Conservation (phyloP, 2,329 filamentous ascomycete species). For the Alternaria hordeiaustralica region DNA sequence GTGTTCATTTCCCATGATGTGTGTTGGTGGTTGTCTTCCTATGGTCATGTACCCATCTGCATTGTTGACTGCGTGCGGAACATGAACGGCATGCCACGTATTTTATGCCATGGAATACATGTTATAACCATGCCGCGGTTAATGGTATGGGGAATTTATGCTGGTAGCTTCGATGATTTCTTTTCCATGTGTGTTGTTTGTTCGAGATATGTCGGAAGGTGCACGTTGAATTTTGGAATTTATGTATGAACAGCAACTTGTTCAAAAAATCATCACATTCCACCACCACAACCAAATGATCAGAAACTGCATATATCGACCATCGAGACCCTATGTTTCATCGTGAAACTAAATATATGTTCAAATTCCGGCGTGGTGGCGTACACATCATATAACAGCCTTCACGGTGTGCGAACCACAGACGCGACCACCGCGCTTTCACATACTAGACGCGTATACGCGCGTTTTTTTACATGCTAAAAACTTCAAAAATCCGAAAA, state of each 20-base stretch:
- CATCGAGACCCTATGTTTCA: accelerated
- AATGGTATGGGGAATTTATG: neutral
- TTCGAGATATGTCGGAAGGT: neutral
- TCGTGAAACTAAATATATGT: accelerated
- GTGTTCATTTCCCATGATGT: neutral
- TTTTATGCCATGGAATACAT: neutral
- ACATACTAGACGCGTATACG: neutral
- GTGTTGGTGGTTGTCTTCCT: neutral
- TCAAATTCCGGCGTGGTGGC: neutral
- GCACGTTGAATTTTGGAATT: accelerated
- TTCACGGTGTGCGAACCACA: neutral
- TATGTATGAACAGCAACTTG: neutral
- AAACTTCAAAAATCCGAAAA: accelerated
- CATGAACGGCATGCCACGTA: neutral
- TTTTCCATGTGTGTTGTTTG: neutral
- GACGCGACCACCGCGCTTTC: neutral
- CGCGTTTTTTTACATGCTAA: neutral
- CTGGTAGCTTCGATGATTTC: neutral
- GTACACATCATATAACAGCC: neutral
- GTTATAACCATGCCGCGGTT: neutral
- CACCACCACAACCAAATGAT: neutral
- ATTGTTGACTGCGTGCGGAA: neutral
- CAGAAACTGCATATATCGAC: neutral
- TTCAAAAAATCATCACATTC: neutral
- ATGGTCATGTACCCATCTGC: neutral